phyloP scores from a whole-genome alignment of 495 filamentous ascomycete genomes.

The Apiosordaria backusii region DNA sequence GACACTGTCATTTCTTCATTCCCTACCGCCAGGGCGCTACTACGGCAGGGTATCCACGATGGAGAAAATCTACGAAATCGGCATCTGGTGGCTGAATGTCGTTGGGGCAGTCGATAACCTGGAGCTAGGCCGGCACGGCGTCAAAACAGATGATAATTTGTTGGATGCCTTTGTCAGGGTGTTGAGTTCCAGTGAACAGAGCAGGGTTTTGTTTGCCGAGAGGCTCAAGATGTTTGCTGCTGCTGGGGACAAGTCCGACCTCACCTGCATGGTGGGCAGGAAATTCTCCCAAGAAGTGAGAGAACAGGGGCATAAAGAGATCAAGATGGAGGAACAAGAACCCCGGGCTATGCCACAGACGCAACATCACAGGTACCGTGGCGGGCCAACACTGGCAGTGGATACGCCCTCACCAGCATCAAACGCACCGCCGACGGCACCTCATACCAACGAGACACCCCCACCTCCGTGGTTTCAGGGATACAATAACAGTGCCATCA shows the following conservation, averaged over 20 bases:
- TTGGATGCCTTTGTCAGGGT: not conserved
- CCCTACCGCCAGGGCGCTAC: slow-evolving; percentile 35
- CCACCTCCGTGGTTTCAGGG: not conserved
- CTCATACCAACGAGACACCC: not conserved
- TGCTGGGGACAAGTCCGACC: not conserved
- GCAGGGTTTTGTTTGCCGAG: not conserved
- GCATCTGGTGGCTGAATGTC: slow-evolving; percentile 52
- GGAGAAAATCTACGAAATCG: slow-evolving; percentile 54
- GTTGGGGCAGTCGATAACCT: slow-evolving; percentile 20
- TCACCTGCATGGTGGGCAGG: not conserved
- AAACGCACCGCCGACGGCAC: not conserved
- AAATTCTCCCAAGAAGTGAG: not conserved
- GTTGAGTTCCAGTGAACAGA: not conserved
- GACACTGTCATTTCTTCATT: not conserved
- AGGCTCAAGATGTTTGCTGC: not conserved
- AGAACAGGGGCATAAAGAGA: not conserved
- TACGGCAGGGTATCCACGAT: slow-evolving; percentile 36
- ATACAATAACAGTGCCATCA: not conserved
- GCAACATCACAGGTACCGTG: not conserved
- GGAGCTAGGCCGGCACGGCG: slow-evolving; percentile 7
- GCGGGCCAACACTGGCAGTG: not conserved
- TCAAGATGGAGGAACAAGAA: not conserved
- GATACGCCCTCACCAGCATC: not conserved
- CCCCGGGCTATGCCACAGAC: not conserved
- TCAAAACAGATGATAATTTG: not conserved